Conservation (phyloP, 2,329 filamentous ascomycete genomes). For the Ophiostoma sp. region DNA sequence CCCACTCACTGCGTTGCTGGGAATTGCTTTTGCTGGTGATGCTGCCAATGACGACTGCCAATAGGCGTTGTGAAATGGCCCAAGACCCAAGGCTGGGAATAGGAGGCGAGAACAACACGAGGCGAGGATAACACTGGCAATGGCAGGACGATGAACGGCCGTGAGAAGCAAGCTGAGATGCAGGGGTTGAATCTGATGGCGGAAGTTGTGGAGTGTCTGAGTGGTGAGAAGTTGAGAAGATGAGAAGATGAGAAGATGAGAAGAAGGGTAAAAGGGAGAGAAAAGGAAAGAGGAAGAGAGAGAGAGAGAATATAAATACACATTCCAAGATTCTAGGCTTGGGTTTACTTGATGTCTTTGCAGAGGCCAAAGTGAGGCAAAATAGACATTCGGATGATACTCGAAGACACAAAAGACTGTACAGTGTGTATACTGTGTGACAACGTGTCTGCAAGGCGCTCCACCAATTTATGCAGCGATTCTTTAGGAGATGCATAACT, state of each 20-base stretch:
- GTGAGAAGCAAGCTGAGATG: neutral
- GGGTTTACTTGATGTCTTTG: too few species aligned
- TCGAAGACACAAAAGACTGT: neutral
- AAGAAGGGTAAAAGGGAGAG: neutral
- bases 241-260: neutral
- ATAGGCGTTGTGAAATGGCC: neutral
- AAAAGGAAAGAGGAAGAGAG: neutral
- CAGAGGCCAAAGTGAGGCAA: neutral
- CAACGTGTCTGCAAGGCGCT: neutral
- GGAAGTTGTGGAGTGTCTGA: neutral
- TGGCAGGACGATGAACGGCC: neutral
- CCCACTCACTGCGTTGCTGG: constrained; percentile 3
- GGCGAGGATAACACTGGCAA: too few species aligned
- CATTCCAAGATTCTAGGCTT: neutral
- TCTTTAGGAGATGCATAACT: constrained; percentile 1
- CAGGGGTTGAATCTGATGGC: neutral
- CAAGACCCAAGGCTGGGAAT: neutral
- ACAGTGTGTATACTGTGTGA: neutral
- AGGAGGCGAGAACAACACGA: too few species aligned
- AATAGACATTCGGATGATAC: neutral
- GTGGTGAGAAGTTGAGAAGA: neutral
- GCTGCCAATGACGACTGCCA: neutral
- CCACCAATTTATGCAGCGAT: neutral
- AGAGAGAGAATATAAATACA: neutral
- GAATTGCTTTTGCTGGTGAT: neutral